These are phyloP conservation scores for Raffaelea arxii DNA, from an alignment of 2,329 filamentous ascomycete genomes.

Conservation along the genomic window DNA sequence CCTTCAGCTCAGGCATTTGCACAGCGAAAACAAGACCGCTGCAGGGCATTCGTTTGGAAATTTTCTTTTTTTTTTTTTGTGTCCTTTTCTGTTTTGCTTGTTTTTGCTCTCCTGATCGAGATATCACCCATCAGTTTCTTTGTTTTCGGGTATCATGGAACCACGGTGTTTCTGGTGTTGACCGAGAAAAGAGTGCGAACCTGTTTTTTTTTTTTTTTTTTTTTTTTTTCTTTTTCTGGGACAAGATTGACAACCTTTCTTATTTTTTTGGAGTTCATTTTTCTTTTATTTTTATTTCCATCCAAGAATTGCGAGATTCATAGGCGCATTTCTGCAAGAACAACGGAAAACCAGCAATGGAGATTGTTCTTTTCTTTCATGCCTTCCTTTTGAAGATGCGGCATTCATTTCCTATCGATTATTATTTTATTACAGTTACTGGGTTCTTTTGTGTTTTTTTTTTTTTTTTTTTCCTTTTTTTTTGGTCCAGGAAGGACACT, in stretches of 20 bases:
- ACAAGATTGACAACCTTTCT: not conserved
- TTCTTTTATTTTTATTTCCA: not conserved
- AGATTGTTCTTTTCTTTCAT: not conserved
- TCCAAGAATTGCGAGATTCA: too few species aligned
- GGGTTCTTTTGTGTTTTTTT: not conserved
- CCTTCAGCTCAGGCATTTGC: too few species aligned
- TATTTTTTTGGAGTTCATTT: not conserved
- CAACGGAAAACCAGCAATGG: not conserved
- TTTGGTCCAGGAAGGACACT: too few species aligned
- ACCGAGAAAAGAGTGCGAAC: too few species aligned
- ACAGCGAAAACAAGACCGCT: not conserved
- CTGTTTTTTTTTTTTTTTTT: not conserved
- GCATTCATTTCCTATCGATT: not conserved
- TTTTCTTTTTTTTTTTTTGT: not conserved
- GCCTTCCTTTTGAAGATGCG: not conserved
- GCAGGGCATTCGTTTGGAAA: not conserved
- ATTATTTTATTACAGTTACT: not conserved
- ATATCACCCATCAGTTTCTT: too few species aligned
- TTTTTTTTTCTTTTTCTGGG: not conserved
- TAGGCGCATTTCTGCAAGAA: not conserved
- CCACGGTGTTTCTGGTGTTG: not conserved
- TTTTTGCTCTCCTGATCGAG: not conserved
- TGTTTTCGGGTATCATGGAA: too few species aligned
- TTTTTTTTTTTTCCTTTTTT: not conserved
- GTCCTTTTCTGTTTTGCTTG: not conserved